Evolutionary conservation across 345 rosid genomes (phyloP).

Genomic region (Erucastrum elatum): DNA sequence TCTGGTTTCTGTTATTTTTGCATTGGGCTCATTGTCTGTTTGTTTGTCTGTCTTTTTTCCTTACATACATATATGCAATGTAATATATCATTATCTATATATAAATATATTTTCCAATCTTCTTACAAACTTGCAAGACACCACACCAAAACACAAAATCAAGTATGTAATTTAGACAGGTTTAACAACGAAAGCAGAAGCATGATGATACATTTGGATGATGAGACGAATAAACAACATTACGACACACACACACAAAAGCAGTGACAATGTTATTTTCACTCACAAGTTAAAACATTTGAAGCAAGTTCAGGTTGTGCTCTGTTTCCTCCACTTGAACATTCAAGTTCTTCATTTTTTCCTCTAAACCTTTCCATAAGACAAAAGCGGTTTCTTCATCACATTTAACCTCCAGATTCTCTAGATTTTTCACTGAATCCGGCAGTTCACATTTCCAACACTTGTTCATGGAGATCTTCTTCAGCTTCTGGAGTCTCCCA

Average conservation of each 20-base stretch:
- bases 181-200: background rate
- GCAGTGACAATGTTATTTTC: background rate
- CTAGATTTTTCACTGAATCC: slow-evolving; percentile 37
- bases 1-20: slow-evolving; percentile 28
- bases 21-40: slow-evolving; percentile 25
- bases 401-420: slow-evolving; percentile 46
- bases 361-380: slow-evolving; percentile 44
- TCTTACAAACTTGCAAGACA: slow-evolving; percentile 6
- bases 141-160: background rate
- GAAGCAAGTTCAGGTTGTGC: background rate
- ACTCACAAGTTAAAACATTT: background rate
- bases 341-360: slow-evolving; percentile 15
- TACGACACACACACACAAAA: background rate
- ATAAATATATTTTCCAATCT: background rate
- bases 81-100: slow-evolving; percentile 23
- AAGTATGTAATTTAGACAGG: background rate
- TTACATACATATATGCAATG: slow-evolving; percentile 25
- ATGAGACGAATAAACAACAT: background rate
- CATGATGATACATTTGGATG: background rate
- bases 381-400: slow-evolving; percentile 45
- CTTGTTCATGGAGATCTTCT: slow-evolving; percentile 51
- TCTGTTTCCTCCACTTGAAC: slow-evolving; percentile 21
- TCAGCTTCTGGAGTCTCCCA: slow-evolving; percentile 44
- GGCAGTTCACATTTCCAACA: slow-evolving; percentile 48
- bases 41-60: slow-evolving; percentile 1